Base-by-base conservation (phyloP, 192 early-diverging fungal genomes). In the Linnemannia exigua region DNA sequence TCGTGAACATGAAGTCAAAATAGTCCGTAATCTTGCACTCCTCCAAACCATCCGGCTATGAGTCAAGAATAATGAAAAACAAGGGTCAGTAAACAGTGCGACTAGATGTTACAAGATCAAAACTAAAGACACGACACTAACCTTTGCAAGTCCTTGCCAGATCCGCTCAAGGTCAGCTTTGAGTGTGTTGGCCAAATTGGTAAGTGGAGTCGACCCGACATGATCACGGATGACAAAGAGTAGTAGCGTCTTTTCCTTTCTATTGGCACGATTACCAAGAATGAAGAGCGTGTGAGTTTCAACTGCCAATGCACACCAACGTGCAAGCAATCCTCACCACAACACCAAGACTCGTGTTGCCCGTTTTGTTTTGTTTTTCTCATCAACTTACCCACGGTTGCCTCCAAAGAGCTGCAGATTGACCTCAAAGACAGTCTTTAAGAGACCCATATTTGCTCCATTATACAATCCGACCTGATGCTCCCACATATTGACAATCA, bases 401-500 rank as follows among this genome's bases (percentile, higher is more conserved):
- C 91, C 86, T 77, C 97, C 95, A 87, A 99, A 99, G 54, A 99
- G 92, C 87, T 99, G 96, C 74, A 99, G 87, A 79, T 99, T 99
- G 31, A 99, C 99, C 75, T 99, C 99, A 88, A 99, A 95, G 0
- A 99, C 99, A 11, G 98, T 99, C 88, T 99, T 99, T 16, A 99
- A 89, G 51, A 99, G 89, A 17, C 97, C 97, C 97, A 99, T 97
- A 82, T 99, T 99, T 22, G 99, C 99, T 16, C 99, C 98, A 83
- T 99, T 96, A 90, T 99, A 99, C 47, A 99, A 91, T 51, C 98
- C 99, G n/a, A 99, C 97, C 83, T 94, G 95, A 84, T 98, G 94
- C 82, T 99, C 99, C 96, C 98, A 99, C 91, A 99, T 95, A 88
- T 99, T 99, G 72, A 99, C 92, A 38, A 99, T 94, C 41, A 99